phyloP scores from a whole-genome alignment of 768 basidiomycete species.

The Pisolithus microcarpus region DNA sequence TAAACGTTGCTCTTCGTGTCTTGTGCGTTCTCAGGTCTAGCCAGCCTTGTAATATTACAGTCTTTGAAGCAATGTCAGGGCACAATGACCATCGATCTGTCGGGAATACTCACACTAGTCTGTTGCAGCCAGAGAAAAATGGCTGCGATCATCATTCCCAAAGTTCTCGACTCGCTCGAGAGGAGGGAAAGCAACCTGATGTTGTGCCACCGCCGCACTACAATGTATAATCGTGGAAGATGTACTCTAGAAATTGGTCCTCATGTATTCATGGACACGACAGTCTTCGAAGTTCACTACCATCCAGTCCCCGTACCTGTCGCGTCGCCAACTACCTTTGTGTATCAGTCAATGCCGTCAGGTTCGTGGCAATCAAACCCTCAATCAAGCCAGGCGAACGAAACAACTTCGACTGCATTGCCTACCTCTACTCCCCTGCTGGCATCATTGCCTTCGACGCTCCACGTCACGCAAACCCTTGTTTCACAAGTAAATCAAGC shows the following conservation, averaged over 20 bases:
- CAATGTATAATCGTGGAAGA: constrained; percentile 54
- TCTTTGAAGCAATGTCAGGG: constrained; percentile 63
- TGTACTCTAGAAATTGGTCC: constrained; percentile 73
- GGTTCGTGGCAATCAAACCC: constrained; percentile 25
- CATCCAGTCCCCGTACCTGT: constrained; percentile 29
- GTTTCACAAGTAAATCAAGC: constrained; percentile 61
- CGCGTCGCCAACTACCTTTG: constrained; percentile 17
- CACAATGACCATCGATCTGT: constrained; percentile 8
- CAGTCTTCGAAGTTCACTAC: constrained; percentile 70
- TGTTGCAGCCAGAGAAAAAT: constrained; percentile 58
- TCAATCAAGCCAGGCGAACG: constrained; percentile 14
- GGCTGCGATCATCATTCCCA: constrained; percentile 58
- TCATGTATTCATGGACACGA: constrained; percentile 60
- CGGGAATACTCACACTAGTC: constrained; percentile 10
- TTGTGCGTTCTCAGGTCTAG: constrained; percentile 5
- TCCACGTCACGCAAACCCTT: constrained; percentile 48
- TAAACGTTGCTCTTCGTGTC: background rate
- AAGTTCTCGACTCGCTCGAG: constrained; percentile 65
- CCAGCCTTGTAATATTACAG: constrained; percentile 54
- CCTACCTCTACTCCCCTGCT: constrained; percentile 34
- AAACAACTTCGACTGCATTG: constrained; percentile 14
- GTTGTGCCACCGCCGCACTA: constrained; percentile 58
- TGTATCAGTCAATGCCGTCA: constrained; percentile 22
- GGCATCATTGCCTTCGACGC: constrained; percentile 38
- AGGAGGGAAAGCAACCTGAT: constrained; percentile 47